Percentiles rank a stretch among this genome's conserved stretches.
Conservation (phyloP, 768 basidiomycete species). For the Boletus speciosus region DNA sequence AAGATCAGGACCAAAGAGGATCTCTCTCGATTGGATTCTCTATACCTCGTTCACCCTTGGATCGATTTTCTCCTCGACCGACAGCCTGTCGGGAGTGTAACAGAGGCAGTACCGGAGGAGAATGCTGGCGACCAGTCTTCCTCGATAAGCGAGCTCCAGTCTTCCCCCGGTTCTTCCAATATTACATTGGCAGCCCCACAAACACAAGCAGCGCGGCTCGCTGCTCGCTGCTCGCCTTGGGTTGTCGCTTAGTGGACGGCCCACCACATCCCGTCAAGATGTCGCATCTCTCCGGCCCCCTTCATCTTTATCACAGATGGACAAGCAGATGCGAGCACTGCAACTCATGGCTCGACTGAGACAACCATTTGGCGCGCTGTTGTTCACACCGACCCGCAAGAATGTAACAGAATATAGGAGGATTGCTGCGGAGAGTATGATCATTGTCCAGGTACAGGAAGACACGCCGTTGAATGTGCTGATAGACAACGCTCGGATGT, state of each 20-base stretch:
- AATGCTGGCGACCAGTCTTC: not conserved
- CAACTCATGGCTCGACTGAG: not conserved
- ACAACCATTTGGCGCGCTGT: slow-evolving; percentile 8
- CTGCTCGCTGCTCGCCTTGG: not conserved
- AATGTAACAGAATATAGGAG: slow-evolving; percentile 6
- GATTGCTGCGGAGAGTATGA: slow-evolving; percentile 3
- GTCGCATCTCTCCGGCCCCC: not conserved
- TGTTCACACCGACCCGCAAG: slow-evolving; percentile 2
- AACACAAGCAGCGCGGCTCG: not conserved
- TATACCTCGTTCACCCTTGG: slow-evolving; percentile 16
- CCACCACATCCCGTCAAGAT: not conserved
- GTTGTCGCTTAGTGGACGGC: not conserved
- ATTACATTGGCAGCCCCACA: too few species aligned
- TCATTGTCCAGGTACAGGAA: slow-evolving; percentile 5
- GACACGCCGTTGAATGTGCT: not conserved
- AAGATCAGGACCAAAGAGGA: slow-evolving; percentile 6
- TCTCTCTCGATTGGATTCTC: not conserved
- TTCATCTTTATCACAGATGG: not conserved
- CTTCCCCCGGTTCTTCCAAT: not conserved
- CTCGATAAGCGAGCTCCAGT: not conserved
- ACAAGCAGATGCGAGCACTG: not conserved
- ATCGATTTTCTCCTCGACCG: slow-evolving; percentile 10
- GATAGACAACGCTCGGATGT: not conserved
- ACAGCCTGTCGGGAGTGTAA: not conserved
- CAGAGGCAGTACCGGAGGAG: not conserved